Conservation (phyloP, 2,329 filamentous ascomycete species). For the Pleurostoma richardsiae region DNA sequence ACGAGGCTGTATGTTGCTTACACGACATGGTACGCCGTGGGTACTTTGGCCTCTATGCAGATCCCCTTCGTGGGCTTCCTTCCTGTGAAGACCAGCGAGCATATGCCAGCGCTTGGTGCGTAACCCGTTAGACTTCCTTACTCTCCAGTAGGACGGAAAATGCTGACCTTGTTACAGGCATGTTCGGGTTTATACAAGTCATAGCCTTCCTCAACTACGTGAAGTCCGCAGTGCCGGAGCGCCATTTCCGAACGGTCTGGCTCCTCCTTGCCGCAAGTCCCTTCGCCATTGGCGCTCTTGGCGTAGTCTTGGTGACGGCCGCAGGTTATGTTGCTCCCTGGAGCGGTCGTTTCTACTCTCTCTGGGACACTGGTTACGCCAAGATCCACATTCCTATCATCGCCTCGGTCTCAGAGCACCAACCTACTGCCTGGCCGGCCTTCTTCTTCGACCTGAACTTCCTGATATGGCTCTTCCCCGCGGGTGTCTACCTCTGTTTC, state of each 20-base stretch:
- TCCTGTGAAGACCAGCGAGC: slow-evolving; percentile 93
- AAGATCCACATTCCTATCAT: slow-evolving; percentile 99
- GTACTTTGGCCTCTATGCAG: slow-evolving; percentile 97
- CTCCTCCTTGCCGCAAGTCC: slow-evolving; percentile 69
- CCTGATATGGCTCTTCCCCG: slow-evolving; percentile 98
- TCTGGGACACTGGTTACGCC: slow-evolving; percentile 97
- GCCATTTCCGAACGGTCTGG: slow-evolving; percentile 90
- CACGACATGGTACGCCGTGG: slow-evolving; percentile 95
- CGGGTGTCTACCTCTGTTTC: slow-evolving; percentile 98
- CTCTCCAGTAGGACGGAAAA: slow-evolving; percentile 5
- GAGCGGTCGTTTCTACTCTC: slow-evolving; percentile 97
- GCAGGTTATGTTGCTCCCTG: slow-evolving; percentile 92
- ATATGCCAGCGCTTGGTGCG: slow-evolving; percentile 92
- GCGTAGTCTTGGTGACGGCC: slow-evolving; percentile 73
- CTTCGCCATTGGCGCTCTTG: slow-evolving; percentile 73
- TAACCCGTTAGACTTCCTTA: slow-evolving; percentile 4
- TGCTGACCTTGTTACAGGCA: slow-evolving; percentile 47
- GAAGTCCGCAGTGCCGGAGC: slow-evolving; percentile 79
- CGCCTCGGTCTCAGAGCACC: slow-evolving; percentile 98
- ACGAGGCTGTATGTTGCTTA: slow-evolving; percentile 92
- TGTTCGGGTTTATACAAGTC: slow-evolving; percentile 93
- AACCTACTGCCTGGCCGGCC: slow-evolving; percentile 96
- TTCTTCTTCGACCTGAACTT: slow-evolving; percentile 99
- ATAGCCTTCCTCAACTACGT: slow-evolving; percentile 90
- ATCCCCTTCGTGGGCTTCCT: slow-evolving; percentile 98